phyloP scores from a whole-genome alignment of 2,329 filamentous ascomycete species.

The Lasiodiplodia gonubiensis region DNA sequence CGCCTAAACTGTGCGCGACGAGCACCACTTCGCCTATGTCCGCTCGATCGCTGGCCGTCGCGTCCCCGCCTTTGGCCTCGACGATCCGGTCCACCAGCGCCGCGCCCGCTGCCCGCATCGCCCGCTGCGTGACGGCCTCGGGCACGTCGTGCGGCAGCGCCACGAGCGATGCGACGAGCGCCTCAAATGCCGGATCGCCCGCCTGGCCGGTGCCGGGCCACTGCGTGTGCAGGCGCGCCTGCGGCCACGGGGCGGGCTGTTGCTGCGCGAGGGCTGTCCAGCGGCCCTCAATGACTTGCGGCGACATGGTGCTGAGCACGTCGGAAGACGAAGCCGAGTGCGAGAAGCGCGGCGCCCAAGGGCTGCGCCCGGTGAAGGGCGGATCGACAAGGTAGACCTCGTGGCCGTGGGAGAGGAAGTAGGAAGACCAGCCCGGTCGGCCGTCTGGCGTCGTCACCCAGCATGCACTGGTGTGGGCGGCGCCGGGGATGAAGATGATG shows the following conservation, averaged over 20 bases:
- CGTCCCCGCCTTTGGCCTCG: conserved; percentile 47
- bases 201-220: conserved; percentile 39
- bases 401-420: conserved; percentile 54
- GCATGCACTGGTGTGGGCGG: conserved; percentile 39
- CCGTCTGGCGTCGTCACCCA: conserved; percentile 55
- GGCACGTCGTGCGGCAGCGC: background rate
- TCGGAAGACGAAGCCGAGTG: conserved; percentile 1
- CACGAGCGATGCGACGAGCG: background rate
- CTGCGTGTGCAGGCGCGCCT: conserved; percentile 52
- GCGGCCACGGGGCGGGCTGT: conserved; percentile 48
- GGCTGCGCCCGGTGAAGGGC: conserved; percentile 53
- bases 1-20: background rate
- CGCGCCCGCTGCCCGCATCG: conserved; percentile 35
- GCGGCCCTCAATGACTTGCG: conserved; percentile 32
- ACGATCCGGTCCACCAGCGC: conserved; percentile 42
- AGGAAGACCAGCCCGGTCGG: conserved; percentile 55
- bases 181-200: conserved; percentile 48
- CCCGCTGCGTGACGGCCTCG: conserved; percentile 45
- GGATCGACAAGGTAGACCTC: conserved; percentile 57
- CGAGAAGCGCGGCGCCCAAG: conserved; percentile 45
- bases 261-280: conserved; percentile 46
- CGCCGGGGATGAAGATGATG: background rate
- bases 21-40: background rate
- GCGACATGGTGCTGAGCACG: conserved; percentile 27
- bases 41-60: too few species aligned